These are phyloP conservation scores for Lentinula novae-zelandiae DNA, from an alignment of 1,284 basidiomycete species.

Conservation along the genomic window DNA sequence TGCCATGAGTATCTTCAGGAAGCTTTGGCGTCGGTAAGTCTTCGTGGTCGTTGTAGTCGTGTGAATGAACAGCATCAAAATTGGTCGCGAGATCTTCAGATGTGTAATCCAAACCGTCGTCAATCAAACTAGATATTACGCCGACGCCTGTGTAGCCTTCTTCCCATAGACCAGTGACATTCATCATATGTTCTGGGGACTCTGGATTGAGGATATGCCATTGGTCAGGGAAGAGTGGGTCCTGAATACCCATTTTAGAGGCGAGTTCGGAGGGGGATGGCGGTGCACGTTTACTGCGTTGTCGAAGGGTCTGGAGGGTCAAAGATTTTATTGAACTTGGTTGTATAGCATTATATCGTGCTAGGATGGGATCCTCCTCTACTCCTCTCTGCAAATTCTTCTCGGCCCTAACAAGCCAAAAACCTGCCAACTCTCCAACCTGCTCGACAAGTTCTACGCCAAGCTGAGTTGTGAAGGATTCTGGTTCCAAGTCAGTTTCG, in stretches of 20 bases:
- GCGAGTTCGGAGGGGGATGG: slow-evolving; percentile 53
- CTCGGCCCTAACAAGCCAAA: slow-evolving; percentile 80
- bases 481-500: slow-evolving; percentile 57
- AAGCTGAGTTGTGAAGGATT: slow-evolving; percentile 56
- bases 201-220: slow-evolving; percentile 91
- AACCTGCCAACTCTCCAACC: slow-evolving; percentile 78
- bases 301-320: slow-evolving; percentile 55
- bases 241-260: slow-evolving; percentile 68
- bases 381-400: slow-evolving; percentile 32
- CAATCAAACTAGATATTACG: slow-evolving; percentile 86
- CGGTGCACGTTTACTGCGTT: slow-evolving; percentile 66
- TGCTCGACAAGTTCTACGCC: slow-evolving; percentile 86
- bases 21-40: slow-evolving; percentile 85
- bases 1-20: slow-evolving; percentile 94
- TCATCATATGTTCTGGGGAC: slow-evolving; percentile 77
- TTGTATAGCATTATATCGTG: slow-evolving; percentile 46
- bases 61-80: slow-evolving; percentile 88
- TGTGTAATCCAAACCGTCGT: slow-evolving; percentile 93
- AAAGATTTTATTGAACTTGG: slow-evolving; percentile 54
- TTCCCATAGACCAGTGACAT: slow-evolving; percentile 80
- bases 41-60: slow-evolving; percentile 96
- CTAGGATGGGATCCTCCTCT: slow-evolving; percentile 48
- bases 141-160: slow-evolving; percentile 85
- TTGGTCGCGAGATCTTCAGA: slow-evolving; percentile 87
- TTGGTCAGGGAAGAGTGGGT: slow-evolving; percentile 85